Evolutionary conservation across 2,329 filamentous ascomycete species (phyloP).

Genomic region (Cladosporium phlei): DNA sequence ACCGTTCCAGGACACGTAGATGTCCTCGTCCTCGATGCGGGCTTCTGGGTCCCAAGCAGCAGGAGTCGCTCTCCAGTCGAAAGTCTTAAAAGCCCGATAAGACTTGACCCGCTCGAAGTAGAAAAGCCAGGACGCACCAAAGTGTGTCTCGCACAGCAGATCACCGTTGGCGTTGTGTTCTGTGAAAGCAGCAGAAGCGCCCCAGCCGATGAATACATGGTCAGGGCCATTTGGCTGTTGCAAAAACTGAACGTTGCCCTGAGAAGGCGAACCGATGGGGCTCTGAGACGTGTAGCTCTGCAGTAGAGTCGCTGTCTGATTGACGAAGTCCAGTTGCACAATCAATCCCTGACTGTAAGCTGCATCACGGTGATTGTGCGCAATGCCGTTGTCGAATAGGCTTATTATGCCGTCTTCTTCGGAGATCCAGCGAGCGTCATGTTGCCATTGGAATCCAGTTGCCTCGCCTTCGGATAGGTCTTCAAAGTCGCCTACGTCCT

Average conservation of each 20-base stretch:
- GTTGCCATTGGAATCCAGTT: constrained; percentile 20
- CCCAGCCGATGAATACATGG: constrained; percentile 24
- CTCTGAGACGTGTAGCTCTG: constrained; percentile 21
- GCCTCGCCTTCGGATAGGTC: constrained; percentile 28
- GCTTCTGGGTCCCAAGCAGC: constrained; percentile 21
- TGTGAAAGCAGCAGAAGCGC: constrained; percentile 24
- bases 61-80: constrained; percentile 26
- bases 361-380: constrained; percentile 37
- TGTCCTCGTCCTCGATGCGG: constrained; percentile 4
- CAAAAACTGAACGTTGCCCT: constrained; percentile 50
- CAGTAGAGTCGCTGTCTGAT: constrained; percentile 43
- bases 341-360: constrained; percentile 38
- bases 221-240: constrained; percentile 22
- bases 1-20: constrained; percentile 27
- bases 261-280: constrained; percentile 45
- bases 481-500: constrained; percentile 17
- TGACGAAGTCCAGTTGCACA: constrained; percentile 31
- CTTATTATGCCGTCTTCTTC: constrained; percentile 29
- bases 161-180: constrained; percentile 22
- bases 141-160: constrained; percentile 25
- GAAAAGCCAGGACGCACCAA: constrained; percentile 24
- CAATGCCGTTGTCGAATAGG: constrained; percentile 48
- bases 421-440: constrained; percentile 29
- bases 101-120: constrained; percentile 30
- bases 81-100: constrained; percentile 35